Base-by-base conservation (phyloP, 2,329 filamentous ascomycete genomes). In the Tolypocladium inflatum region DNA sequence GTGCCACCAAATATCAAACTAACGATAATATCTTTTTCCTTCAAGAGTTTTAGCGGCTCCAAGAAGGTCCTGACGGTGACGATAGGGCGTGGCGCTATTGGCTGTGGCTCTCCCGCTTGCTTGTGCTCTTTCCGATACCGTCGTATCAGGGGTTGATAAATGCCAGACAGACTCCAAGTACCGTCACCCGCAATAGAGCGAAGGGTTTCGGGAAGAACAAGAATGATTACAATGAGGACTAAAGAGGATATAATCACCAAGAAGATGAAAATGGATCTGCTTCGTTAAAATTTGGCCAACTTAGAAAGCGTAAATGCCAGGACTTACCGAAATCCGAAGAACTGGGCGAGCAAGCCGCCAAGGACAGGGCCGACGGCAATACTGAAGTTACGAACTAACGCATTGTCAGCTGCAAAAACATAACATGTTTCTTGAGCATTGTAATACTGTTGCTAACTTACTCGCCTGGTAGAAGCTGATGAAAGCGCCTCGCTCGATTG, bases 21-120 rank as follows among this genome's bases (percentile, higher is more conserved):
- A n/a, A 74, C 63, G 33, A 76, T 63, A 8, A 79, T 73, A 52
- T 79, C 77, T 57, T 73, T 76, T 39, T 79, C 73, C 2, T 60
- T 48, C 8, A 79, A 63, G 42, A 76, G 70, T 6, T 59, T 64
- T 3, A 80, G 62, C 0, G 76, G 74, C 6, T 67, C 65, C 2
- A 74, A 33, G 26, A 74, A 69, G 0, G 67, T 74, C 13, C 60
- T 57, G 1, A 68, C 23, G 0, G 67, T 68, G 0, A 75, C 55
- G n/a, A 63, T 64, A 21, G 61, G 61, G 13, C 58, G 57, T 11
- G 23, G 21, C 2, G 60, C 8, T 8, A 17, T 21, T 26, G 4
- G 4, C 5, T 30, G 21, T 37, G 21, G 26, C n/a, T 52, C 54
- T 41, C 38, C 33, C 30, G 42, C 17, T 15, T 38, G 11, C 8